These are phyloP conservation scores for Podospora pseudocomata DNA, from an alignment of 495 filamentous ascomycete species.

Conservation along the genomic window DNA sequence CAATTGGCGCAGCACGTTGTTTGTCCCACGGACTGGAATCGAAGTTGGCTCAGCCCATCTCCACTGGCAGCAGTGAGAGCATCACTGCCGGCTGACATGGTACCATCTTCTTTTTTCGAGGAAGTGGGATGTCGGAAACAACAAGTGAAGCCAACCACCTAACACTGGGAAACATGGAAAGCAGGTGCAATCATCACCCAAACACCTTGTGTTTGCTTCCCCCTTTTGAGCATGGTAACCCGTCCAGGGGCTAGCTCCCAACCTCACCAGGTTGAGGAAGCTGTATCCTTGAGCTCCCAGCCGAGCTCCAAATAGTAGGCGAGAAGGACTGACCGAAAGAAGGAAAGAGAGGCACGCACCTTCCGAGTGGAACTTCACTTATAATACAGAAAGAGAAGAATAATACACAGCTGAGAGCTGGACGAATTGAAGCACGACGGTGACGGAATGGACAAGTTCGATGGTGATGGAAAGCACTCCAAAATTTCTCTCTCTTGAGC, in stretches of 20 bases:
- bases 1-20: constrained; percentile 17
- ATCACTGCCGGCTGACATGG: constrained; percentile 8
- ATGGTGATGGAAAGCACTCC: constrained; percentile 1
- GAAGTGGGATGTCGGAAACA: background rate
- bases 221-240: background rate
- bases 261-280: background rate
- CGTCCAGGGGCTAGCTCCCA: background rate
- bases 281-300: background rate
- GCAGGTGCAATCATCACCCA: background rate
- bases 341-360: constrained; percentile 7
- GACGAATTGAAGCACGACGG: constrained; percentile 22
- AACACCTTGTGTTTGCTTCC: background rate
- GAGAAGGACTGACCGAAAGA: background rate
- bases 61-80: constrained; percentile 15
- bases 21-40: background rate
- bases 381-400: constrained; percentile 5
- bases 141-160: background rate
- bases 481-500: constrained; percentile 14
- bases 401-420: constrained; percentile 20
- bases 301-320: background rate
- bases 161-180: background rate
- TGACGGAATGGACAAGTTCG: constrained; percentile 8
- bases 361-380: constrained; percentile 5
- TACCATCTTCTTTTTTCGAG: background rate
- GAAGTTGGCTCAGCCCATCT: constrained; percentile 9